Evolutionary conservation across 1,284 basidiomycete genomes (phyloP).

Genomic region (Cerioporus squamosus): DNA sequence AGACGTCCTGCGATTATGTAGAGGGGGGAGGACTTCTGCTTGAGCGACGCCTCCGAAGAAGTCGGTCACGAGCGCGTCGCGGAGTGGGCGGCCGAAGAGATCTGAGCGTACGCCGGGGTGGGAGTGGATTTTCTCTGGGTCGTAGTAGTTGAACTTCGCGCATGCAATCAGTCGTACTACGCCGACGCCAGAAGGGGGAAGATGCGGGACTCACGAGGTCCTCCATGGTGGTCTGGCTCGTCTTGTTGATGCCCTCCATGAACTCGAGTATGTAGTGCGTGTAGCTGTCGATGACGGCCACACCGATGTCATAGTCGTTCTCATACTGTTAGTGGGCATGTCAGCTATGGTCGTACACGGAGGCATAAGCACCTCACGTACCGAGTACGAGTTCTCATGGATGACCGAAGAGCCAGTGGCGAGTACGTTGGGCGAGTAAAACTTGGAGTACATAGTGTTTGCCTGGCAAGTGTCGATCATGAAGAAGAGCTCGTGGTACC

Average conservation of each 20-base stretch:
- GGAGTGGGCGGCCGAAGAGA: constrained; percentile 75
- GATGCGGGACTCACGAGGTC: constrained; percentile 70
- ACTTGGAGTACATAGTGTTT: constrained; percentile 92
- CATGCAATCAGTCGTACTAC: background rate
- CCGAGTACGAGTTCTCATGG: constrained; percentile 95
- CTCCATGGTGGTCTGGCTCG: constrained; percentile 78
- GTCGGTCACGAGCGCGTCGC: constrained; percentile 85
- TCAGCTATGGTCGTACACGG: background rate
- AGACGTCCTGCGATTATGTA: background rate
- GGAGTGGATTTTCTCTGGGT: constrained; percentile 78
- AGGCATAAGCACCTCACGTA: constrained; percentile 35
- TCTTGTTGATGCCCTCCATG: constrained; percentile 94
- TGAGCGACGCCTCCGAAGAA: constrained; percentile 94
- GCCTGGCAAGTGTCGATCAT: constrained; percentile 99
- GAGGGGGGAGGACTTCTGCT: constrained; percentile 61
- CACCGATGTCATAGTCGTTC: constrained; percentile 92
- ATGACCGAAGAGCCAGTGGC: constrained; percentile 90
- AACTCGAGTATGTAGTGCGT: constrained; percentile 93
- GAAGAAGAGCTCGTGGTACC: constrained; percentile 97
- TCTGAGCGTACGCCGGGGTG: constrained; percentile 88
- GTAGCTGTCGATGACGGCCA: constrained; percentile 94
- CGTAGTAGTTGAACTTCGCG: constrained; percentile 80
- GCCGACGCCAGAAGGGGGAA: background rate
- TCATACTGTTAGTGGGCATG: constrained; percentile 64
- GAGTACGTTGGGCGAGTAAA: constrained; percentile 95